These are phyloP conservation scores for Aquilaria agallochum DNA, from an alignment of 441 rosid genomes.

Conservation along the genomic window DNA sequence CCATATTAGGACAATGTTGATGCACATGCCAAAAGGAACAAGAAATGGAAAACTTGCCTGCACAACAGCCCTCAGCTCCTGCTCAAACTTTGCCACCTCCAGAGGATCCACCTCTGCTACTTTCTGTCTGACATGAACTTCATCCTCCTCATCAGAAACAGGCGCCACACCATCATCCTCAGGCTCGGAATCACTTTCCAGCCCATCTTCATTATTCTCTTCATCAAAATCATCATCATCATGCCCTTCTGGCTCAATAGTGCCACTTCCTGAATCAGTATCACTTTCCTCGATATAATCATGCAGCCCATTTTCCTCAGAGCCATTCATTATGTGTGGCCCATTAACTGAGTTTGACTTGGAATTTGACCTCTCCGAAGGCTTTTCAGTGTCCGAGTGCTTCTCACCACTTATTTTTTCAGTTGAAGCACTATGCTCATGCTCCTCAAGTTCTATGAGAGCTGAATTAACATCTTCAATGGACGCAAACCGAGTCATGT, in stretches of 20 bases:
- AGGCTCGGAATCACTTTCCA: constrained; percentile 75
- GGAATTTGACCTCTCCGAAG: constrained; percentile 33
- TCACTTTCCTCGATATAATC: constrained; percentile 63
- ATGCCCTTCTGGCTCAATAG: constrained; percentile 58
- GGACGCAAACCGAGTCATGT: constrained; percentile 70
- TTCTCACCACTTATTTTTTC: constrained; percentile 62
- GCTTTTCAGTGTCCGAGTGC: constrained; percentile 64
- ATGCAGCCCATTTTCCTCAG: constrained; percentile 63
- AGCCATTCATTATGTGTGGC: constrained; percentile 36
- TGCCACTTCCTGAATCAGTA: constrained; percentile 85
- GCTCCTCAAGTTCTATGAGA: constrained; percentile 75
- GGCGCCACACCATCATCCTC: constrained; percentile 69
- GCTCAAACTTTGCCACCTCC: constrained; percentile 81
- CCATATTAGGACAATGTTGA: too few species aligned
- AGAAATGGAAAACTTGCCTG: constrained; percentile 41
- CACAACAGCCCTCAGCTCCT: constrained; percentile 89
- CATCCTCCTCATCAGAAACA: constrained; percentile 88
- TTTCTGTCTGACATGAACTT: constrained; percentile 85
- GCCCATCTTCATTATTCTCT: constrained; percentile 69
- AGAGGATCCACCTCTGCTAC: constrained; percentile 74
- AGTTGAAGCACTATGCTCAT: constrained; percentile 47
- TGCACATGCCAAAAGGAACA: not conserved
- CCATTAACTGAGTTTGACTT: constrained; percentile 45
- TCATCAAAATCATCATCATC: constrained; percentile 87
- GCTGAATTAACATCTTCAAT: constrained; percentile 89